These are phyloP conservation scores for Sordariomycetes sp. DNA, from an alignment of 2,329 filamentous ascomycete species.

Conservation along the genomic window DNA sequence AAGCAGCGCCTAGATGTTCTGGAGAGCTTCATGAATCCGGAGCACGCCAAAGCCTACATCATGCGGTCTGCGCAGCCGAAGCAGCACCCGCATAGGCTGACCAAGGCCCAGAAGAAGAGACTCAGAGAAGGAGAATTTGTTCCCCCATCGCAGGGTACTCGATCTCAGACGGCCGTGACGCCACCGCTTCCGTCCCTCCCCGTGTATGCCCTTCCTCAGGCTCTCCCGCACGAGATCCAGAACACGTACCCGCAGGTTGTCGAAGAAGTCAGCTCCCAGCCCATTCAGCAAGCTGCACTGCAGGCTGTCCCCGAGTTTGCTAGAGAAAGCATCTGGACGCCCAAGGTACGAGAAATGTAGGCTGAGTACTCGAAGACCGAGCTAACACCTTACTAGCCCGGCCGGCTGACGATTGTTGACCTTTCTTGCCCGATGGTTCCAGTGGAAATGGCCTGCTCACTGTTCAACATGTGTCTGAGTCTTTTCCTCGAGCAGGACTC, in stretches of 20 bases:
- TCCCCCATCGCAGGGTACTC: no score
- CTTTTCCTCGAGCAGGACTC: constrained; percentile 49
- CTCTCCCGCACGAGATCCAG: no score
- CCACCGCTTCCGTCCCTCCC: no score
- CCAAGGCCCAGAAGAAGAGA: neutral
- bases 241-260: no score
- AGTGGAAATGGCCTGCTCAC: constrained; percentile 53
- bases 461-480: constrained; percentile 64
- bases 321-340: constrained; percentile 11
- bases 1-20: constrained; percentile 29
- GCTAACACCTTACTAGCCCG: constrained; percentile 9
- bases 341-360: constrained; percentile 8
- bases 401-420: constrained; percentile 44
- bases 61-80: neutral
- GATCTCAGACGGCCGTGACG: no score
- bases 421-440: constrained; percentile 65
- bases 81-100: no score
- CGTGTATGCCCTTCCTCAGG: no score
- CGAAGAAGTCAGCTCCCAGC: no score
- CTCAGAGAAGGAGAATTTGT: constrained; percentile 1
- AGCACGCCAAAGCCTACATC: constrained; percentile 7
- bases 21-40: constrained; percentile 42
- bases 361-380: neutral
- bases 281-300: no score
- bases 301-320: no score